Evolutionary conservation across 805 yeast genomes (phyloP), one percentile per base, ranked within the genome.

Genomic region (Yarrowia sp.): DNA sequence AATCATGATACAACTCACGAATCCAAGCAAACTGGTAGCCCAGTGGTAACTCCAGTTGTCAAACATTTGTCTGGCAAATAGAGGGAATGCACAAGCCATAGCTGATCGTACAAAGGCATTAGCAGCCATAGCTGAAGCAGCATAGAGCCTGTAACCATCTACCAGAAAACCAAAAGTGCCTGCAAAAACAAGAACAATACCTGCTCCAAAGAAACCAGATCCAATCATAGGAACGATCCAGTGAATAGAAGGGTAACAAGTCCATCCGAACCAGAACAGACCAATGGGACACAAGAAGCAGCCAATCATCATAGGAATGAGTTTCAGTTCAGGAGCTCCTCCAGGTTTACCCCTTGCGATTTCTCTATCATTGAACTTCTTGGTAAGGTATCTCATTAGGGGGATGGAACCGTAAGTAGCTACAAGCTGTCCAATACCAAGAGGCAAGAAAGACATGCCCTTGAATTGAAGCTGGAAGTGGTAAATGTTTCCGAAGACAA

Each of bases 21-120:
- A 81, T 4, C 85, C 89, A 43, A 85, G 74, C 32, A 86, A 72
- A 10, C 85, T 80, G 35, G 79, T 74, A 9, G 96, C 97, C 96
- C 96, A 90, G 70, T 84, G 89, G 69, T 86, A 83, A 41, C 85
- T 85, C 71, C 91, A 78, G 47, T 80, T 85, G 17, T 81, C 74
- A 77, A 87, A 87, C 96, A 92, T 89, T 76, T 91, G 96, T 22
- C 85, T 83, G 1, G 92, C 89, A 77, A 92, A 91, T 66, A 92
- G 79, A 65, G 97, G 97, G 80, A 92, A 87, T 18, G 86, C 89
- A 7, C 90, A 86, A 8, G 96, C 90, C 66, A 88, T 74, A 38
- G 86, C 69, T 72, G 90, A 90, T 77, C 97, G 83, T 66, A 87
- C 75, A 71, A 92, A 79, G 73, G 89, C 89, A 76, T 91, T 92